A percentile compares a stretch with the other conserved stretches of the same genome.
Conservation (phyloP, 73 alveolate genomes). For the Uronychia setigera region DNA sequence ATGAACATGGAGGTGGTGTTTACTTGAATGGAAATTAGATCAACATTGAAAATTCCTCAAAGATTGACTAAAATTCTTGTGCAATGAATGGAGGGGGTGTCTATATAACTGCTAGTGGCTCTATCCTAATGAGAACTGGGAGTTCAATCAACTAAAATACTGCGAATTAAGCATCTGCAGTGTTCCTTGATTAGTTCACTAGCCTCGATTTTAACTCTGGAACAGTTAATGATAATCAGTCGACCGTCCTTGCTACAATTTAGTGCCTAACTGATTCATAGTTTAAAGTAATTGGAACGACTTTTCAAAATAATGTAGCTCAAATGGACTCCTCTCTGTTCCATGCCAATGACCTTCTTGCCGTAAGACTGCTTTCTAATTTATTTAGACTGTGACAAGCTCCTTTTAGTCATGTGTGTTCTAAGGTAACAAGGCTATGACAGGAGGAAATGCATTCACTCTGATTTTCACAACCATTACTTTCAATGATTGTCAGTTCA, state of each 20-base stretch:
- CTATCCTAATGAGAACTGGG: not conserved
- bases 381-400: not conserved
- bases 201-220: not conserved
- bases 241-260: not conserved
- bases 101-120: not conserved
- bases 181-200: not conserved
- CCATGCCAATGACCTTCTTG: not conserved
- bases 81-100: not conserved
- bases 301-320: not conserved
- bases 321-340: not conserved
- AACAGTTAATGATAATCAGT: not conserved
- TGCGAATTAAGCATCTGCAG: not conserved
- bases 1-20: not conserved
- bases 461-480: not conserved
- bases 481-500: not conserved
- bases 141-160: not conserved
- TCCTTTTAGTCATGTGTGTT: not conserved
- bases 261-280: not conserved
- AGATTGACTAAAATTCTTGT: not conserved
- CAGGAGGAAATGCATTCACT: not conserved
- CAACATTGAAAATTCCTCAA: not conserved
- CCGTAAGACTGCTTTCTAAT: not conserved
- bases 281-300: not conserved
- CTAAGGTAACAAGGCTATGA: not conserved
- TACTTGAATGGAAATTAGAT: not conserved